Percentiles rank a stretch among this genome's conserved stretches.
phyloP scores from a whole-genome alignment of 345 rosid genomes.

The Adansonia digitata region DNA sequence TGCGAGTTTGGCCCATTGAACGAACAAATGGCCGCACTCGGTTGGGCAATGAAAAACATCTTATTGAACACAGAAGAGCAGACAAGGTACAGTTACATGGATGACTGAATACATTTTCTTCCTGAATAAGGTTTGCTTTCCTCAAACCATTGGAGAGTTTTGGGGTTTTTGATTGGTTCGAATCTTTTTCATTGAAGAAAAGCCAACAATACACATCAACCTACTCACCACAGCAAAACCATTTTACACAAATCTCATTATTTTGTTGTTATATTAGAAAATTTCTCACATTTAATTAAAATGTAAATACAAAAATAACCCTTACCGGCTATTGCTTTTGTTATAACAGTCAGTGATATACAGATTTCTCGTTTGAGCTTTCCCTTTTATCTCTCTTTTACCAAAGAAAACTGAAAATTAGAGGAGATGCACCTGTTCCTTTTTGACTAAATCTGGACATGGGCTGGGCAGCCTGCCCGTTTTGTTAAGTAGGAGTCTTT shows the following conservation, averaged over 20 bases:
- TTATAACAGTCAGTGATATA: not conserved
- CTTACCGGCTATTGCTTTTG: not conserved
- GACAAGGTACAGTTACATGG: conserved; percentile 50
- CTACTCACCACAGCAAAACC: not conserved
- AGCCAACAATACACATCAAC: not conserved
- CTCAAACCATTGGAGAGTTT: not conserved
- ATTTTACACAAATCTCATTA: not conserved
- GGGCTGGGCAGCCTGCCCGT: too few relatives aligned
- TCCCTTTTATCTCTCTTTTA: not conserved
- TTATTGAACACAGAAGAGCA: conserved; percentile 58
- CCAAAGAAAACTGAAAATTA: not conserved
- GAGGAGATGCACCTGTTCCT: not conserved
- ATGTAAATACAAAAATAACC: not conserved
- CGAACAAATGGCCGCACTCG: conserved; percentile 45
- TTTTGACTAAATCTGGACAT: too few relatives aligned
- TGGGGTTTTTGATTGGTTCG: not conserved
- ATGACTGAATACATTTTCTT: conserved; percentile 29
- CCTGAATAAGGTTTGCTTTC: not conserved
- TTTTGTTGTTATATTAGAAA: not conserved
- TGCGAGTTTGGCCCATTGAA: conserved; percentile 25
- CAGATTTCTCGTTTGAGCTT: not conserved
- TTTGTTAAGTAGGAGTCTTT: too few relatives aligned
- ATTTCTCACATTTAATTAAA: not conserved
- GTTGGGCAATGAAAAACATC: conserved; percentile 71
- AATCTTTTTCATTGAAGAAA: not conserved